Conservation (phyloP, 306 rosid species). For the Malus sieversii region DNA sequence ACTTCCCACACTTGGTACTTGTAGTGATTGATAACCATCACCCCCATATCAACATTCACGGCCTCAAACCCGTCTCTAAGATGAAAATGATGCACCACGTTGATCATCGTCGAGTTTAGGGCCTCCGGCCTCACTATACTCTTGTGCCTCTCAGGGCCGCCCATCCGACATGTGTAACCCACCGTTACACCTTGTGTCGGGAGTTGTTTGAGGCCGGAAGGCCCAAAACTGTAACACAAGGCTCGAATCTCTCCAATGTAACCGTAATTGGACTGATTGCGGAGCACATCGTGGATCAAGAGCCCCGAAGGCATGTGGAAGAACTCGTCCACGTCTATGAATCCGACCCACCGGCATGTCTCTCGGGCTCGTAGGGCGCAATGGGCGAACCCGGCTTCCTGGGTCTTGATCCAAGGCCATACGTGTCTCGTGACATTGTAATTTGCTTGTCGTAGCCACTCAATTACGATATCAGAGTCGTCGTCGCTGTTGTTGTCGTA, state of each 20-base stretch:
- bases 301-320: constrained; percentile 29
- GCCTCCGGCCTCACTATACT: constrained; percentile 72
- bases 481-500: constrained; percentile 80
- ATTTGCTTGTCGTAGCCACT: constrained; percentile 3
- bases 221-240: constrained; percentile 65
- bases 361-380: constrained; percentile 58
- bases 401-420: constrained; percentile 81
- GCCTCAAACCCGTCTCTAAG: constrained; percentile 32
- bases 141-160: constrained; percentile 60
- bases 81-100: constrained; percentile 84
- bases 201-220: constrained; percentile 38
- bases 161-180: constrained; percentile 64
- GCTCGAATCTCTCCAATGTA: constrained; percentile 49
- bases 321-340: constrained; percentile 76
- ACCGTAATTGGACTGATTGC: constrained; percentile 12
- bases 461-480: constrained; percentile 20
- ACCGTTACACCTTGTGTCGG: constrained; percentile 53
- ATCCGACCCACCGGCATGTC: constrained; percentile 66
- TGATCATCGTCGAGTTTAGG: constrained; percentile 45
- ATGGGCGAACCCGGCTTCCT: constrained; percentile 80
- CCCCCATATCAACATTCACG: constrained; percentile 28
- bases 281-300: constrained; percentile 25
- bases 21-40: constrained; percentile 65
- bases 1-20: constrained; percentile 89
- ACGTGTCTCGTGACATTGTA: constrained; percentile 48